A percentile compares a stretch with the other conserved stretches of the same genome.
Evolutionary conservation across 164 flowering plant species (phyloP).

Genomic region (Tinospora cordifolia): DNA sequence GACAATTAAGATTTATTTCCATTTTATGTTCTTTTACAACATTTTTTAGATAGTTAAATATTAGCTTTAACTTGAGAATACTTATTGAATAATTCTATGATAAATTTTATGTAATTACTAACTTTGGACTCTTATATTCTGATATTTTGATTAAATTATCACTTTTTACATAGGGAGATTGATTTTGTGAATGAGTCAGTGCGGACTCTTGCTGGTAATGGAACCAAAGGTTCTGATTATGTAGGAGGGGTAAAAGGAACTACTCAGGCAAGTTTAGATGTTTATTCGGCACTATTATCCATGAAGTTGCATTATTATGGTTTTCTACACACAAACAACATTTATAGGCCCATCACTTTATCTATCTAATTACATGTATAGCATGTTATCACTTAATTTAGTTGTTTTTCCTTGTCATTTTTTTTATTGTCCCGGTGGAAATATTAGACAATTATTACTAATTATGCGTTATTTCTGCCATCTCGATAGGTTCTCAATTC

Average conservation of each 20-base stretch:
- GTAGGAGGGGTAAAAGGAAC: constrained; percentile 68
- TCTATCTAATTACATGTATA: neutral
- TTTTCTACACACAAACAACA: neutral
- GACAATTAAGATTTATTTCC: no score
- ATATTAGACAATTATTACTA: neutral
- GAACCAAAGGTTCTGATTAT: constrained; percentile 91
- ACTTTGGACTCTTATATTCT: neutral
- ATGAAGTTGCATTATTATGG: neutral
- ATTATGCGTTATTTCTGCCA: neutral
- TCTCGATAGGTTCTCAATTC: constrained; percentile 80
- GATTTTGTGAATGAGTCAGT: constrained; percentile 83
- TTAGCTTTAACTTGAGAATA: no score
- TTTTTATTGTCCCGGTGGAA: neutral
- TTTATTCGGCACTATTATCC: neutral
- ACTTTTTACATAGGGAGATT: constrained; percentile 53
- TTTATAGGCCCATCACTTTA: neutral
- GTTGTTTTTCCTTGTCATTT: neutral
- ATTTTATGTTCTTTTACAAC: no score
- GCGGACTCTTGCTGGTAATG: constrained; percentile 91
- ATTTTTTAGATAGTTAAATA: no score
- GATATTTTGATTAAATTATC: constrained; percentile 3
- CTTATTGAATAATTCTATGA: no score
- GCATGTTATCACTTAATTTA: neutral
- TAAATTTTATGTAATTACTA: neutral
- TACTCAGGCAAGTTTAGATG: constrained; percentile 52